Base-by-base conservation (phyloP, 2,329 filamentous ascomycete species). In the Orbilia blumenaviensis region DNA sequence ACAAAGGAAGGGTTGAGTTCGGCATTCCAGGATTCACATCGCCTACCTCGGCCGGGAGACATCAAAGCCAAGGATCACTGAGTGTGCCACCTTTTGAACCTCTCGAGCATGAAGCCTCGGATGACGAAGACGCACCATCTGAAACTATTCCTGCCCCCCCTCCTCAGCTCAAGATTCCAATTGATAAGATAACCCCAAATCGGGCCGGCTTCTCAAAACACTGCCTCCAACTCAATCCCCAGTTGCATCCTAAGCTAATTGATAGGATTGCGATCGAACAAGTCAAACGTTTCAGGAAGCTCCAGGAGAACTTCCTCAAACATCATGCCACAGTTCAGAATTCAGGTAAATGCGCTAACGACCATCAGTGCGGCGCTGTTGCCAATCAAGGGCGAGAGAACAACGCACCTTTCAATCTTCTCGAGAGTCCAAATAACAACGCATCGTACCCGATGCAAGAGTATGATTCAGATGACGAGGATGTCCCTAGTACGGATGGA, bases 191-290 rank as follows among this genome's bases (percentile, higher is more conserved):
- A 75, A 86, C 89, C 8, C 91, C 93, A 0, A 93, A 89, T 16
- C 84, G 90, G 23, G 87, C 89, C 74, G 93, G 93, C 0, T 97
- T 97, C 83, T 89, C 89, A 78, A 86, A 88, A 23, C 91, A 96
- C 80, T 87, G 94, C 16, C 84, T 89, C 50, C 86, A 88, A 73
- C 84, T 96, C 46, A 96, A 96, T 80, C 92, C 92, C n/a, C 84
- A 86, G 9, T 85, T 96, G 69, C 84, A 85, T n/a, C 84, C 86
- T 7, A 86, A 89, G 82, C 85, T 97, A 78, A 88, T 94, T 12
- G 91, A 95, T 29, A 89, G 93, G 50, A 91, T 97, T 79, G 92
- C 91, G 0, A 88, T 92, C 78, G 93, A 96, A 80, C 92, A 97
- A 82, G 85, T 90, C 52, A 85, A 89, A 73, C 88, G 93, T 66